Base-by-base conservation (phyloP, 2,329 filamentous ascomycete genomes). In the Trichoderma sp. region DNA sequence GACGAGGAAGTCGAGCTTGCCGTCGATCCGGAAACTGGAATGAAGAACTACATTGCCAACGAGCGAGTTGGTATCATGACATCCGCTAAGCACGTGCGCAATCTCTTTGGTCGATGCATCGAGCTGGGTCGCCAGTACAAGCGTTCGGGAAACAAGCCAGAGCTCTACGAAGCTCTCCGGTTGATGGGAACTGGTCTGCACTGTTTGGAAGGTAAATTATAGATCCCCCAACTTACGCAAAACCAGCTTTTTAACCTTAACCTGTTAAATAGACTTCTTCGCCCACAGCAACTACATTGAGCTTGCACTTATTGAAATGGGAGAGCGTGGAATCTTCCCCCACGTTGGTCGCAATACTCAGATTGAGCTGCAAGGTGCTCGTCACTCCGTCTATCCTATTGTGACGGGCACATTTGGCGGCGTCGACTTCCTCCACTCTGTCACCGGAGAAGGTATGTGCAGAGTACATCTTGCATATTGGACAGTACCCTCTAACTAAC, bases 41-140 rank as follows among this genome's bases (percentile, higher is more conserved):
- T 97, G 83, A 98, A 98, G 84, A 96, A 95, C 80, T 98, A 98
- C 82, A 98, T 98, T 81, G 94, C 95, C 50, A 94, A 94, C 74
- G 95, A 98, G 80, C 84, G 88, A 65, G 83, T 87, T 71, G 88
- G 89, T 59, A 96, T 97, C 79, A 93, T 92, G 82, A 97, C 92
- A 58, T 97, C 93, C 63, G 92, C 94, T 71, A 85, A 86, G 62
- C 90, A 97, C 77, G 88, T 97, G 73, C 89, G 93, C 68, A 86
- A 88, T 73, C 88, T 97, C 1, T 93, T 97, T 74, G 82, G 85
- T 59, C 85, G 87, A 73, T 93, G 89, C 77, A 94, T 97, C 76
- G 87, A 95, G 76, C 88, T 96, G n/a, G 95, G 90, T 57, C 91
- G 93, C 72, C 87, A 86, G 61, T 97, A 95, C 81, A 81, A 81